Evolutionary conservation across 2,329 filamentous ascomycete species (phyloP), one percentile per base, ranked within the genome.

Genomic region (Curvularia sp.): DNA sequence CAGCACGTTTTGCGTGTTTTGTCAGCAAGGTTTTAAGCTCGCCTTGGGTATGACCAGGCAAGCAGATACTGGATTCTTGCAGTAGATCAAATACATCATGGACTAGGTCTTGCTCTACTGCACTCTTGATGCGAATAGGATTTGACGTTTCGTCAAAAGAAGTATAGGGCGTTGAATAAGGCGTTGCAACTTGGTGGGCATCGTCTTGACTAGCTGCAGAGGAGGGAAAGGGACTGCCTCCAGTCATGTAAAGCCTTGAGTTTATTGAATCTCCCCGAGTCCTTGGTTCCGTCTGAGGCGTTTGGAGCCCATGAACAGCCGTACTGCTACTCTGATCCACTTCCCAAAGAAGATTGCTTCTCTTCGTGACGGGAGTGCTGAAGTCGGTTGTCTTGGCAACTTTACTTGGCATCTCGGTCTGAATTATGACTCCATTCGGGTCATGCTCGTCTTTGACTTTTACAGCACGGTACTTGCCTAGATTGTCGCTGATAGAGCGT

Each of bases 1-100:
- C 85, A 0, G 83, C 81, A 50, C 81, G 83, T 50, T 87, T 76
- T 15, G 85, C 83, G 63, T 90, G 82, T 43, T 78, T 83, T 6
- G 55, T 63, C 1, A 75, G 58, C 0, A 76, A 46, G 7, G 41
- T 55, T 18, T 36, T 65, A n/a, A 78, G 61, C 3, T 59, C 60
- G 1, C 38, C 59, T 15, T 66, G 57, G 4, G 64, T 59, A 5
- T 63, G 42, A 6, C 59, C 48, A 27, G 45, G 32, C 4, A 76
- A 50, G 15, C 79, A 75, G 15, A 87, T 61, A 8, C 75, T 67
- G 54, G 82, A 77, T 41, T 73, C 76, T 13, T 74, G 73, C 1
- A 89, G 79, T 5, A 88, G 68, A 1, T 68, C 64, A 74, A 87
- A 79, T 39, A 88, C 78, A 48, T 85, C 79, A 5, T 49, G 59